Evolutionary conservation across 1,139 yeast species (phyloP), one percentile per base, ranked within the genome.

Genomic region (Trichomonascaceae sp.): DNA sequence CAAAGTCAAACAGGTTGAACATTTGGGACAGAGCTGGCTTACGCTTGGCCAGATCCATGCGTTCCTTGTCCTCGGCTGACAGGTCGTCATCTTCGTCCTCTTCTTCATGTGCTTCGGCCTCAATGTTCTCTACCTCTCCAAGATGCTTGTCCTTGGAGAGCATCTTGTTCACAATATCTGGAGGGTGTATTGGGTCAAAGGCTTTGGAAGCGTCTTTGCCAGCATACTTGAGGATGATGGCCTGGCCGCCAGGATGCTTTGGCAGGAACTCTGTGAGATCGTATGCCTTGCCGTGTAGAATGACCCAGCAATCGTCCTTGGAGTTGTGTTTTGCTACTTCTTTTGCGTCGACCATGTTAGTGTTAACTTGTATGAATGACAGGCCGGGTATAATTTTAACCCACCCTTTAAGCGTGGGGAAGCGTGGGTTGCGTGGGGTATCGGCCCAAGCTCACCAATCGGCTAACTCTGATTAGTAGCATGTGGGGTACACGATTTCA

Each of bases 191-290:
- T 5, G 93, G 93, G 40, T 71, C 80, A 52, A 84, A 87, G 40
- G 82, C 72, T 44, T 77, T 79, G 3, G 94, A 79, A 2, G 93
- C 96, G 51, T 89, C 97, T 48, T 75, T 76, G 13, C 97, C 97
- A 3, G 93, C 96, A 50, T 76, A 80, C 43, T 70, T 71, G 29
- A 76, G 53, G 29, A 89, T 74, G 18, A 87, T 74, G 18, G 67
- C 65, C 40, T 68, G 69, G 2, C 97, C 98, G 40, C 97, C 98
- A 1, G 97, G 97, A 56, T 89, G 98, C 31, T 73, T 65, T 16
- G 72, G 64, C 37, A 81, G 64, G 51, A 89, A 89, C 25, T 73
- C 71, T 0, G 96, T 79, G 44, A 87, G 67, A 54, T 89, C 84
- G 52, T 84, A 76, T 25, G 81, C 95, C 31, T 79, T 74, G 34